These are phyloP conservation scores for Scheffersomyces titani DNA, from an alignment of 1,139 yeast genomes.

Conservation along the genomic window DNA sequence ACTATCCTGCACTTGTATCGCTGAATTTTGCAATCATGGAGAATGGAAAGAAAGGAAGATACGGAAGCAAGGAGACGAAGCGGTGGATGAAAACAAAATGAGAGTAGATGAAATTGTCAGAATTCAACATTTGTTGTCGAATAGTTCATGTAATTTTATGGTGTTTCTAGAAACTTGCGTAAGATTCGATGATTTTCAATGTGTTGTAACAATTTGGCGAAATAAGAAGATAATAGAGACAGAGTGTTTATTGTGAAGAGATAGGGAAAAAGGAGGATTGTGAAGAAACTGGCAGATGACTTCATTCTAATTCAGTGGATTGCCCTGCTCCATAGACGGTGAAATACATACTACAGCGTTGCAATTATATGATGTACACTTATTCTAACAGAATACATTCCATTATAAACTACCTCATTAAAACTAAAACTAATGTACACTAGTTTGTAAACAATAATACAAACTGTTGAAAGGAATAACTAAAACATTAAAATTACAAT, in stretches of 20 bases:
- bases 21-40: neutral
- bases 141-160: neutral
- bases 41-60: neutral
- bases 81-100: neutral
- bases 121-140: no score
- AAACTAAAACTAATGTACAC: slow-evolving; percentile 15
- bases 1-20: neutral
- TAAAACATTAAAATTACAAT: slow-evolving; percentile 7
- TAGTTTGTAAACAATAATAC: slow-evolving; percentile 10
- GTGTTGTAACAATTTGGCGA: neutral
- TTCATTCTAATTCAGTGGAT: neutral
- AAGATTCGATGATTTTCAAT: neutral
- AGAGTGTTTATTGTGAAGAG: neutral
- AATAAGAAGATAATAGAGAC: no score
- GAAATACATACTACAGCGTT: neutral
- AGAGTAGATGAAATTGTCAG: neutral
- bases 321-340: neutral
- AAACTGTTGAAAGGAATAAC: slow-evolving; percentile 9
- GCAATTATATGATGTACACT: neutral
- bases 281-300: neutral
- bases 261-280: neutral
- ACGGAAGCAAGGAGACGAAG: neutral
- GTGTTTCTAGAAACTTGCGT: neutral
- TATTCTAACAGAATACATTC: slow-evolving; percentile 3
- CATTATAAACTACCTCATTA: slow-evolving; percentile 15